Evolutionary conservation across 148 eudicot species (phyloP).

Genomic region (Arctostaphylos glauca): DNA sequence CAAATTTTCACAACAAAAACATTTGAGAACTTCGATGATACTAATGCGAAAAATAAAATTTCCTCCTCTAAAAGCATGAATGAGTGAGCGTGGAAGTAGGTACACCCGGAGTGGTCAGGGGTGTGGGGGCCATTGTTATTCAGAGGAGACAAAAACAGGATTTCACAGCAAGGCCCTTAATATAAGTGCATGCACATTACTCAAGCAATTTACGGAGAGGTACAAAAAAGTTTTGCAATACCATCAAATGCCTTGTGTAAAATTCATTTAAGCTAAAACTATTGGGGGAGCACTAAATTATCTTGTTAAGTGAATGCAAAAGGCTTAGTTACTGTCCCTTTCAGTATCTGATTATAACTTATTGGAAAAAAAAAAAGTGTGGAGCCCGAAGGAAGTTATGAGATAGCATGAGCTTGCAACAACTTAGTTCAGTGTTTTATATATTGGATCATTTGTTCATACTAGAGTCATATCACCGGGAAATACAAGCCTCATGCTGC

Average conservation of each 20-base stretch:
- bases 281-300: neutral
- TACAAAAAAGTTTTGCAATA: neutral
- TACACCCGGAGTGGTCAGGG: neutral
- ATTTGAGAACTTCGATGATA: neutral
- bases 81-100: neutral
- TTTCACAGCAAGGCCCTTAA: neutral
- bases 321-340: neutral
- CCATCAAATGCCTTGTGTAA: neutral
- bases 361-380: neutral
- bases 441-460: neutral
- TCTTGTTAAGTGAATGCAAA: neutral
- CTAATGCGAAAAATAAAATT: neutral
- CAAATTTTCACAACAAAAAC: neutral
- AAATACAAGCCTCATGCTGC: neutral
- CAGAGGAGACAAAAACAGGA: neutral
- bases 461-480: neutral
- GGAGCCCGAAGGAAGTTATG: neutral
- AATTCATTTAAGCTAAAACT: slow-evolving; percentile 2
- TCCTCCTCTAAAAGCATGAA: neutral
- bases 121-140: neutral
- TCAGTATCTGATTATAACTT: neutral
- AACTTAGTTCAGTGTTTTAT: neutral
- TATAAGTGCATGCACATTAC: neutral
- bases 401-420: neutral
- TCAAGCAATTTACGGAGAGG: neutral